Evolutionary conservation across 192 early-diverging fungal species (phyloP), one percentile per base, ranked within the genome.

Genomic region (Backusella westeae): DNA sequence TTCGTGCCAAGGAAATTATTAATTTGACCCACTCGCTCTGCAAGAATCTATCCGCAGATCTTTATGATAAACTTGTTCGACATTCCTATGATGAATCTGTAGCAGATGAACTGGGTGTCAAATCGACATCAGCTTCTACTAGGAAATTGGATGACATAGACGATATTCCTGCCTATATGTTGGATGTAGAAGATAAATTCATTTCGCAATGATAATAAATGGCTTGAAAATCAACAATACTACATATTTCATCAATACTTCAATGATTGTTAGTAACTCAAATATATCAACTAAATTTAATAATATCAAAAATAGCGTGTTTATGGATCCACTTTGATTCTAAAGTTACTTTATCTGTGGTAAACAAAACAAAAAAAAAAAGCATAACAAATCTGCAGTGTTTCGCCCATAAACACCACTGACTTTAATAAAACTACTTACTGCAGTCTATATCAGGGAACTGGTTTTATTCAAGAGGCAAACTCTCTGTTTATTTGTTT

Each of bases 21-120:
- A 74, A 75, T 6, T 78, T 83, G 26, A 85, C 91, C 2, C 76
- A 93, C 68, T 78, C 74, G 36, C 78, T 93, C 23, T 78, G 91
- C 63, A 85, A 86, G 70, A 74, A 80, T 67, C 82, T 94, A 49
- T 91, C 93, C 4, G 88, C 91, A 66, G 86, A 89, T 67, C 78
- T 94, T 53, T 96, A 96, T 74, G 90, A 93, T 75, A 85, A 89
- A 76, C 76, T 94, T 17, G 93, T 92, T 29, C 75, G 93, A 32
- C 94, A 96, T 86, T 87, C 93, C 1, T 94, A 89, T 79, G 93
- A 94, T 83, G 83, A 89, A 0, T 76, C 83, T 7, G 83, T 91
- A 12, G 75, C 82, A 46, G 82, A 83, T 52, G 77, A 85, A 77
- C 72, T 87, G 39, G 69, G 75, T 8, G 72, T 78, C 7, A 39